Conservation (phyloP, 805 yeast species). For the Kurtzmaniella cleridarum region DNA sequence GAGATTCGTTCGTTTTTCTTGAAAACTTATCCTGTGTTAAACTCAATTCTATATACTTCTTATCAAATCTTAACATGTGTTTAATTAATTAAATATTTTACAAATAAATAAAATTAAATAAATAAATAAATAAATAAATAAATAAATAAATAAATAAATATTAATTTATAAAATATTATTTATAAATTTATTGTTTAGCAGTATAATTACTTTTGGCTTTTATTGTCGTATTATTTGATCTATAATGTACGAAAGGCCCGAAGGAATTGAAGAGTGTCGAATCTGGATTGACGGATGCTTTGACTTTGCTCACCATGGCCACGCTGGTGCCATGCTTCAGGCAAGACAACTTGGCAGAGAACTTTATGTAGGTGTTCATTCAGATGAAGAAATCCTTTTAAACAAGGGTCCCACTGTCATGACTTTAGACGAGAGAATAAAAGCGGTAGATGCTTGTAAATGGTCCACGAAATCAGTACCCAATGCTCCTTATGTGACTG, state of each 20-base stretch:
- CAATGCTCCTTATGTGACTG: constrained; percentile 91
- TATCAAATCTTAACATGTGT: too few species aligned
- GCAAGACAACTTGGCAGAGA: constrained; percentile 79
- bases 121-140: too few species aligned
- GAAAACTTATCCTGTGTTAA: too few species aligned
- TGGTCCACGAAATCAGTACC: constrained; percentile 76
- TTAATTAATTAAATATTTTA: too few species aligned
- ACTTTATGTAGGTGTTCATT: constrained; percentile 83
- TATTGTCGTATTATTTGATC: background rate
- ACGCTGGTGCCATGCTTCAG: constrained; percentile 94
- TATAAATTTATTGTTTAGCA: too few species aligned
- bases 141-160: too few species aligned
- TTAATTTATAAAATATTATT: too few species aligned
- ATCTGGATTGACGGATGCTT: constrained; percentile 98
- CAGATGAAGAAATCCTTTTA: constrained; percentile 74
- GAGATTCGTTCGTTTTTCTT: too few species aligned
- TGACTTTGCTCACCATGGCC: constrained; percentile 95
- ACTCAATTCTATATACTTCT: too few species aligned
- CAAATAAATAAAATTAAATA: too few species aligned
- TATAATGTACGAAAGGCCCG: constrained; percentile 35
- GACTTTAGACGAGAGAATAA: constrained; percentile 70
- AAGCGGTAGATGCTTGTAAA: constrained; percentile 85
- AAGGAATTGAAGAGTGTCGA: constrained; percentile 40
- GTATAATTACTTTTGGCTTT: too few species aligned
- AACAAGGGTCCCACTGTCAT: constrained; percentile 96